phyloP scores from a whole-genome alignment of 768 basidiomycete genomes.

The Boletus subcaerulescens region DNA sequence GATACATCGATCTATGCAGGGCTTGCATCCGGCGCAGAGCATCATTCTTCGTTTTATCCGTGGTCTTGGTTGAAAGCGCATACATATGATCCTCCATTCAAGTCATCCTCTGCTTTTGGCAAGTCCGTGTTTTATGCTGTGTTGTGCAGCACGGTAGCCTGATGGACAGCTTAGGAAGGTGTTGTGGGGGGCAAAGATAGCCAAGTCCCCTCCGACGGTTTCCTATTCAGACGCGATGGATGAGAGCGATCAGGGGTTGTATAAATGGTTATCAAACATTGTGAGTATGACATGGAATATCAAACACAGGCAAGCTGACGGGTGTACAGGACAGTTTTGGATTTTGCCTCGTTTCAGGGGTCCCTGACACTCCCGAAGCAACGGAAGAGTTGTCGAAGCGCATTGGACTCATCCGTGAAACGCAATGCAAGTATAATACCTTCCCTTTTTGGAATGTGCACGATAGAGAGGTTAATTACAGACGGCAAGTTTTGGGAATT shows the following conservation, averaged over 20 bases:
- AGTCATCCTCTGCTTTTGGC: conserved; percentile 10
- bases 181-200: conserved; percentile 80
- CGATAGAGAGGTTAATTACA: conserved; percentile 42
- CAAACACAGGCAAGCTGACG: not conserved
- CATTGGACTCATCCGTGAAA: conserved; percentile 88
- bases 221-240: conserved; percentile 73
- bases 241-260: conserved; percentile 59
- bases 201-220: conserved; percentile 70
- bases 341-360: conserved; percentile 81
- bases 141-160: not conserved
- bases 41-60: conserved; percentile 82
- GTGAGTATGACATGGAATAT: conserved; percentile 41
- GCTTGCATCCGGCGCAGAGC: conserved; percentile 33
- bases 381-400: conserved; percentile 76
- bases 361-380: conserved; percentile 76
- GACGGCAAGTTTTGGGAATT: conserved; percentile 98
- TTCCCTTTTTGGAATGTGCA: conserved; percentile 1
- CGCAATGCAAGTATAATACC: conserved; percentile 48
- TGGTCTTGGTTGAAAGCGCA: conserved; percentile 80
- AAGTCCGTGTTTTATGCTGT: conserved; percentile 42
- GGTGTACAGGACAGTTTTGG: conserved; percentile 74
- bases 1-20: conserved; percentile 13
- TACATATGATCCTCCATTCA: conserved; percentile 73
- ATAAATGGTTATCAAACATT: conserved; percentile 78
- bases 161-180: conserved; percentile 45